These are phyloP conservation scores for Botrytis squamosa DNA, from an alignment of 2,329 filamentous ascomycete genomes.

Conservation along the genomic window DNA sequence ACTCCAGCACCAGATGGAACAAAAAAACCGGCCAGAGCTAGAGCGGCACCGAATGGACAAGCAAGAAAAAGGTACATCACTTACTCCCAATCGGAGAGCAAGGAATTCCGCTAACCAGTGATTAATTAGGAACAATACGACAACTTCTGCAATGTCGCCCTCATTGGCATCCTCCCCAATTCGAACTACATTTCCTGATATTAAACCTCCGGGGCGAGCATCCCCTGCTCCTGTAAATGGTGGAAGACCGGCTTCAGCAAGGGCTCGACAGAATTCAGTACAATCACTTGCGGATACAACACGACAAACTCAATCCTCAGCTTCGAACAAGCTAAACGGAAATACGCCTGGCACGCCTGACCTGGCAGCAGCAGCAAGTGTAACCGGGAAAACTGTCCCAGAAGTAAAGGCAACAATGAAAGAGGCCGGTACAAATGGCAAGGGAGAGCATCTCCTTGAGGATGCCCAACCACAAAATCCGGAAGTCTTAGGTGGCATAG, in stretches of 20 bases:
- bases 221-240: constrained; percentile 60
- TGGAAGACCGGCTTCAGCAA: constrained; percentile 64
- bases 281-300: constrained; percentile 57
- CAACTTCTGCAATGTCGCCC: constrained; percentile 59
- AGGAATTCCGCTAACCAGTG: constrained; percentile 26
- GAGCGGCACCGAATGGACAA: constrained; percentile 63
- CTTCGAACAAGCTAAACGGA: constrained; percentile 61
- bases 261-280: constrained; percentile 73
- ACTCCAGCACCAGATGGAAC: constrained; percentile 63
- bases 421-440: constrained; percentile 42
- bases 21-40: constrained; percentile 71
- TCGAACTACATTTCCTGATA: constrained; percentile 64
- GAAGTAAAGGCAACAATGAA: constrained; percentile 57
- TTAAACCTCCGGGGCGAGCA: constrained; percentile 48
- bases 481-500: constrained; percentile 32
- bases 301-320: constrained; percentile 57
- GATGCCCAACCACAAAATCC: constrained; percentile 40
- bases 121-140: constrained; percentile 45
- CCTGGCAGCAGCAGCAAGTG: constrained; percentile 32
- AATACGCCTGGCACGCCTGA: constrained; percentile 40
- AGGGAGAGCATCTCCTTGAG: constrained; percentile 39
- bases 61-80: constrained; percentile 73
- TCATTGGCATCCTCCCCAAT: constrained; percentile 75
- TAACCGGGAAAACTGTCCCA: constrained; percentile 39
- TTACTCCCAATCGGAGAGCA: not conserved